These are phyloP conservation scores for Chloromonas sp. DNA, from an alignment of 163 green algal genomes.

Conservation along the genomic window DNA sequence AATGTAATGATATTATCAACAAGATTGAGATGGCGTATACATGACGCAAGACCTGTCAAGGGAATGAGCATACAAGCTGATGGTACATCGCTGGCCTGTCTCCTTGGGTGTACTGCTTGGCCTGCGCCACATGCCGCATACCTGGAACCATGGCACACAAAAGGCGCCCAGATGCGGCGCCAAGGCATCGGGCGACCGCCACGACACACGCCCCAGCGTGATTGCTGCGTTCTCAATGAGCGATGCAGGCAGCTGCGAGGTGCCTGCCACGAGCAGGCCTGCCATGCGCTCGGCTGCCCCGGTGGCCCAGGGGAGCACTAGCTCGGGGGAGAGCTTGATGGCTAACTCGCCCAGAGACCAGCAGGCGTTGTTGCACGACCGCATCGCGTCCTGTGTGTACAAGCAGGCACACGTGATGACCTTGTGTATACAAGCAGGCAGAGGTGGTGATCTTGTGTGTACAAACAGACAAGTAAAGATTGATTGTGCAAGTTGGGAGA, in stretches of 20 bases:
- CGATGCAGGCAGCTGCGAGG: constrained; percentile 50
- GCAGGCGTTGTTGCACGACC: constrained; percentile 90
- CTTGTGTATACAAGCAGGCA: too few relatives aligned
- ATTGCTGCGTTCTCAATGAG: constrained; percentile 92
- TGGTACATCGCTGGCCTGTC: not conserved
- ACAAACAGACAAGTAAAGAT: too few relatives aligned
- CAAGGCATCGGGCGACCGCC: constrained; percentile 51
- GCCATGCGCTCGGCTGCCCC: constrained; percentile 46
- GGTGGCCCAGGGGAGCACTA: constrained; percentile 24
- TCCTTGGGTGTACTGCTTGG: too few relatives aligned
- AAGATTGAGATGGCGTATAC: too few relatives aligned
- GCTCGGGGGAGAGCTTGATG: constrained; percentile 39
- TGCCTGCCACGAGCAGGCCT: constrained; percentile 38
- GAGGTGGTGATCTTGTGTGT: too few relatives aligned
- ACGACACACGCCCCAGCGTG: constrained; percentile 75
- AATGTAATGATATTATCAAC: too few relatives aligned
- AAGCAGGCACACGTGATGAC: too few relatives aligned
- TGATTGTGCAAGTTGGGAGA: too few relatives aligned
- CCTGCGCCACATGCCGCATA: not conserved
- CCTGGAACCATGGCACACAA: constrained; percentile 59
- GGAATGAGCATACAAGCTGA: too few relatives aligned
- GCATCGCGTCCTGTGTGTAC: constrained; percentile 3
- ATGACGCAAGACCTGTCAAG: too few relatives aligned
- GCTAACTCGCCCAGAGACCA: constrained; percentile 84
- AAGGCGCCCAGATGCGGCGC: constrained; percentile 47